Percentiles rank a stretch among this genome's conserved stretches.
phyloP scores from a whole-genome alignment of 495 filamentous ascomycete genomes.

The Aspergillus cavernicola region DNA sequence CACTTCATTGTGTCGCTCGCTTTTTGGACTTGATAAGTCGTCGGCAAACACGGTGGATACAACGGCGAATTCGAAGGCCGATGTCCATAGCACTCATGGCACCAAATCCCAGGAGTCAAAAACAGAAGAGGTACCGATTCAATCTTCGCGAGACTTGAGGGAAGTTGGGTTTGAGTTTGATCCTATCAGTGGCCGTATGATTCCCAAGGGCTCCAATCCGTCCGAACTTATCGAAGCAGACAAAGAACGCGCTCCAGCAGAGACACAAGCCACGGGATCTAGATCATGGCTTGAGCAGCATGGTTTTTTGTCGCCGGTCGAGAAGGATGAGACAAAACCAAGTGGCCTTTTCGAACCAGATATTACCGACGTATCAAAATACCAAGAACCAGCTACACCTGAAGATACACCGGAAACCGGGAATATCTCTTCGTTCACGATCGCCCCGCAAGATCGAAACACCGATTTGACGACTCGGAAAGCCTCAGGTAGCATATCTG shows the following conservation, averaged over 20 bases:
- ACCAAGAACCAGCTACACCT: neutral
- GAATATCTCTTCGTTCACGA: neutral
- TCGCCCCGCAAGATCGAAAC: neutral
- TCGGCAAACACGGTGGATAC: neutral
- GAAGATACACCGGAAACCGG: neutral
- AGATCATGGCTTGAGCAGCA: neutral
- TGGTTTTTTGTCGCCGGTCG: neutral
- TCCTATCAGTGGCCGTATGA: conserved; percentile 42
- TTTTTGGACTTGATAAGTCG: conserved; percentile 20
- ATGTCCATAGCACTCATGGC: neutral
- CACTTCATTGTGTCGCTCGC: conserved; percentile 26
- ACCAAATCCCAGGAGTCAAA: neutral
- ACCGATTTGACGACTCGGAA: neutral
- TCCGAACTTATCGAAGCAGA: neutral
- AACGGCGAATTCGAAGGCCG: neutral
- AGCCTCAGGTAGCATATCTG: neutral
- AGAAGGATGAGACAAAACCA: neutral
- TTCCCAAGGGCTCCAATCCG: conserved; percentile 14
- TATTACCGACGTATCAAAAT: neutral
- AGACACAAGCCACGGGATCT: neutral
- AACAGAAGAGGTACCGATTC: neutral
- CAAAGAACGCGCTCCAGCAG: neutral
- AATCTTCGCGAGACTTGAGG: neutral
- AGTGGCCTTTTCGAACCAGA: neutral
- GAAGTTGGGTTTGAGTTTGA: conserved; percentile 23